Base-by-base conservation (phyloP, 805 yeast species). In the Starmerella vaccinii region DNA sequence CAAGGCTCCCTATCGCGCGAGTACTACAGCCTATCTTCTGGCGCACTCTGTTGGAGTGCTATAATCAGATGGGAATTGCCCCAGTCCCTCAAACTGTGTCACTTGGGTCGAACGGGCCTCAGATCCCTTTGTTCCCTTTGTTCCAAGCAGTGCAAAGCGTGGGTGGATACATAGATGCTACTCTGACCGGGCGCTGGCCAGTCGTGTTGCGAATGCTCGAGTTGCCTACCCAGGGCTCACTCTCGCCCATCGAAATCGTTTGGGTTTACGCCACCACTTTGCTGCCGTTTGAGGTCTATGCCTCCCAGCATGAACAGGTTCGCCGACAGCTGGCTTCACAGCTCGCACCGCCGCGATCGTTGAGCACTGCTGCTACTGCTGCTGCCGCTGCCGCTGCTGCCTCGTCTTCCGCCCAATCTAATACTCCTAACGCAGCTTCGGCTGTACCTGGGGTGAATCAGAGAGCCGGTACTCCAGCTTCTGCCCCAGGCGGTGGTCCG, bases 261-360 rank as follows among this genome's bases (percentile, higher is more conserved):
- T 53, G 54, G 27, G 48, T 56, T 10, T 60, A 59, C 37, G 55
- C 57, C 6, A 53, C 52, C 18, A 29, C 49, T 4, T 29, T 60
- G 48, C 51, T 60, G 16, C 51, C 60, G 10, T 60, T 58, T 19
- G 63, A 58, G 33, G 56, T 53, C 18, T 47, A 42, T 19, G 50
- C 48, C 7, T 33, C 46, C 26, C 49, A 49, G 19, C 46, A 49
- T 32, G 57, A 56, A 32, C 46, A 21, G 21, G 38, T 49, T 18
- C 44, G 59, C 8, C 53, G 55, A 10, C 35, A 42, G 22, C 53
- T 54, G 23, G 43, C 34, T 9, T 18, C 47, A 15, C 51, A 49
- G 22, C 46, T 51, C 27, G 38, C 38, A 18, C 49, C 50, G 29
- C 34, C 43, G 1, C 43, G 43, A 12, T 4, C 40, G 5, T 21